A percentile compares a stretch with the other conserved stretches of the same genome.
Evolutionary conservation across 768 basidiomycete species (phyloP).

Genomic region (Naganishia kalamii): DNA sequence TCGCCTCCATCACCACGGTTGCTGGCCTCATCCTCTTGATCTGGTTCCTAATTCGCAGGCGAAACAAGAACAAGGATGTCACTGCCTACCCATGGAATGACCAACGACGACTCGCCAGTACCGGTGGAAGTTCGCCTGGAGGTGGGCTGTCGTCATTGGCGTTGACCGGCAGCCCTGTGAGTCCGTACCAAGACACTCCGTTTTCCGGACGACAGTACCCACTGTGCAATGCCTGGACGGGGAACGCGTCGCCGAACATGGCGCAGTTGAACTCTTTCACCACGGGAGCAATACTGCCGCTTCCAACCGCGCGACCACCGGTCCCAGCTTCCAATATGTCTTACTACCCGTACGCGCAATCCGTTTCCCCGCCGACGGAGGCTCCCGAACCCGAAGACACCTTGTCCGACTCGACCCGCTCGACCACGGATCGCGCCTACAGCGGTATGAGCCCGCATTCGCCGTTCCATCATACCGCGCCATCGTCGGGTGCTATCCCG

Average conservation of each 20-base stretch:
- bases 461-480: background rate
- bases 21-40: background rate
- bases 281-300: background rate
- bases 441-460: background rate
- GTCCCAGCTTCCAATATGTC: slow-evolving; percentile 7
- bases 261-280: background rate
- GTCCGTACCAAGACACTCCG: background rate
- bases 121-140: background rate
- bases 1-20: background rate
- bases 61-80: background rate
- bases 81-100: background rate
- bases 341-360: slow-evolving; percentile 6
- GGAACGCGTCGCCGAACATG: background rate
- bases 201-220: background rate
- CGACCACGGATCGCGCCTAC: background rate
- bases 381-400: background rate
- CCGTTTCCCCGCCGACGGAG: background rate
- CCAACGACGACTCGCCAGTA: background rate
- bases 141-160: background rate
- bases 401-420: too few species aligned
- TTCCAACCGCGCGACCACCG: background rate
- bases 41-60: slow-evolving; percentile 2
- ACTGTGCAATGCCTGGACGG: background rate
- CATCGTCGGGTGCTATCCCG: slow-evolving; percentile 1
- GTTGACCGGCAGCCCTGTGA: background rate